phyloP scores from a whole-genome alignment of 805 yeast genomes.

The Yarrowia osloensis region DNA sequence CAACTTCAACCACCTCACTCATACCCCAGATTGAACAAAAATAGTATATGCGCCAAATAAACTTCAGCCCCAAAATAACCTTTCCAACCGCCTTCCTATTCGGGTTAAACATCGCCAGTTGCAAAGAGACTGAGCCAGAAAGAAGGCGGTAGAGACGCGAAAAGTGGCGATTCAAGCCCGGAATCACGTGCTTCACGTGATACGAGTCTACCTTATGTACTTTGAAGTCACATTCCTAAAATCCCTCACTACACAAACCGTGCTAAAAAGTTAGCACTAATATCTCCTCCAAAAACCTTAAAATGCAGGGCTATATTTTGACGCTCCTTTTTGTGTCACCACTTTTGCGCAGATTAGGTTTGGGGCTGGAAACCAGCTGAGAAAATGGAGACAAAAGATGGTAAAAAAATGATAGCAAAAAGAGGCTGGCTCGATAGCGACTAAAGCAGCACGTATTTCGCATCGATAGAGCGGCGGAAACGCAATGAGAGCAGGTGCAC shows the following conservation, averaged over 20 bases:
- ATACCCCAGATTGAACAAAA: too few species aligned
- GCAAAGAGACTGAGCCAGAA: neutral
- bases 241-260: neutral
- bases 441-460: neutral
- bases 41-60: neutral
- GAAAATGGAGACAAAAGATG: neutral
- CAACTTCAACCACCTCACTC: too few species aligned
- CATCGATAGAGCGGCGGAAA: neutral
- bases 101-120: slow-evolving; percentile 4
- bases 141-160: neutral
- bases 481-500: too few species aligned
- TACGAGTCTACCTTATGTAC: too few species aligned
- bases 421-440: too few species aligned
- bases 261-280: too few species aligned
- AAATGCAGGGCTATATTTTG: neutral
- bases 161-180: too few species aligned
- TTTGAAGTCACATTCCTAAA: too few species aligned
- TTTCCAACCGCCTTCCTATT: slow-evolving; percentile 8
- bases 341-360: slow-evolving; percentile 16
- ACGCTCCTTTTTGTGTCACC: neutral
- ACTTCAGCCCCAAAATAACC: neutral
- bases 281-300: neutral
- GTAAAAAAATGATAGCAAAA: neutral
- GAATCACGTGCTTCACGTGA: neutral
- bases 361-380: neutral